Conservation (phyloP, 495 filamentous ascomycete species). For the Copromyces sp. region DNA sequence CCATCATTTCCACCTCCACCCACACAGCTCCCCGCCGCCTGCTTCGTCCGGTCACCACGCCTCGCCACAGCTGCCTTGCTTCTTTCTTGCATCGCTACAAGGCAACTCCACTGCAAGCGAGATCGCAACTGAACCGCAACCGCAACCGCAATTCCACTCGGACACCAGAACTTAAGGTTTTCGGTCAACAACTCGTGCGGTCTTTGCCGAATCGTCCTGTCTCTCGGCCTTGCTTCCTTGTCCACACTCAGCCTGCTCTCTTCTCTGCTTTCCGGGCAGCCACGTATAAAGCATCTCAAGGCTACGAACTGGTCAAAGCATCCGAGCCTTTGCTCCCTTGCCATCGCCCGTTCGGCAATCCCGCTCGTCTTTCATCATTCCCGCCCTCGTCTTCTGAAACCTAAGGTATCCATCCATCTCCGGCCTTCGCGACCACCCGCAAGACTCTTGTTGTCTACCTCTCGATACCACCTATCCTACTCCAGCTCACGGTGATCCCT, state of each 20-base stretch:
- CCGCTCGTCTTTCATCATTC: not conserved
- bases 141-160: not conserved
- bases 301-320: not conserved
- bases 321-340: not conserved
- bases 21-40: not conserved
- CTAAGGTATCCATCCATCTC: not conserved
- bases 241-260: constrained; percentile 1
- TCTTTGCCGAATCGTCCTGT: not conserved
- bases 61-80: not conserved
- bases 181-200: not conserved
- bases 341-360: not conserved
- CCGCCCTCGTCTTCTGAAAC: not conserved
- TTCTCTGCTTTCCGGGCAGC: not conserved
- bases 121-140: not conserved
- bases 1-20: not conserved
- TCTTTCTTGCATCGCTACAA: not conserved
- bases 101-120: not conserved
- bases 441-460: not conserved
- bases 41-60: not conserved
- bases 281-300: not conserved
- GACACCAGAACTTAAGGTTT: not conserved
- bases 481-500: not conserved
- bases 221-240: constrained; percentile 9
- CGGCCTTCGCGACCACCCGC: not conserved
- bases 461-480: not conserved